Conservation (phyloP, 225 moss, liverwort and hornwort species). For the Climacium dendroides region DNA sequence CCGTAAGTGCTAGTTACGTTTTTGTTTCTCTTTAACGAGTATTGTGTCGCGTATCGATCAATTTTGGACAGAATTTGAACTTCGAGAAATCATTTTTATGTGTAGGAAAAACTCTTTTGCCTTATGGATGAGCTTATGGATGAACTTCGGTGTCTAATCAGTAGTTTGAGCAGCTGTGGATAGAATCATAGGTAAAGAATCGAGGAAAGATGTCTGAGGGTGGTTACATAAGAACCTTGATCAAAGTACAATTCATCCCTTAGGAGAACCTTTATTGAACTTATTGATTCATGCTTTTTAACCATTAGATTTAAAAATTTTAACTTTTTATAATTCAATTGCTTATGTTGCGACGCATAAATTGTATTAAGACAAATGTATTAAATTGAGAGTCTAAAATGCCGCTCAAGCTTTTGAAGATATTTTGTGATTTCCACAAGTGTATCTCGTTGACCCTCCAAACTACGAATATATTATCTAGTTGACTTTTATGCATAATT, state of each 20-base stretch:
- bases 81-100: neutral
- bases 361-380: neutral
- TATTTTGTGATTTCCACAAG: neutral
- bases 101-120: neutral
- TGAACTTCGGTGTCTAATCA: neutral
- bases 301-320: neutral
- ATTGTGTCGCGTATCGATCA: neutral
- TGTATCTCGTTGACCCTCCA: neutral
- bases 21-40: neutral
- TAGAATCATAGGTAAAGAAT: neutral
- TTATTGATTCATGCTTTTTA: neutral
- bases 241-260: neutral
- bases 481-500: neutral
- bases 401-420: neutral
- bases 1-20: conserved; percentile 3
- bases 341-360: neutral
- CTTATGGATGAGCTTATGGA: neutral
- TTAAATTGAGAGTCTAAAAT: neutral
- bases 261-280: neutral
- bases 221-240: neutral
- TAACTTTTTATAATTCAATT: neutral
- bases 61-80: neutral
- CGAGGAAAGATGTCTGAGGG: neutral
- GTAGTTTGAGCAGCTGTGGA: neutral
- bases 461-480: neutral